Evolutionary conservation across 768 basidiomycete species (phyloP).

Genomic region (Trametes punicea): DNA sequence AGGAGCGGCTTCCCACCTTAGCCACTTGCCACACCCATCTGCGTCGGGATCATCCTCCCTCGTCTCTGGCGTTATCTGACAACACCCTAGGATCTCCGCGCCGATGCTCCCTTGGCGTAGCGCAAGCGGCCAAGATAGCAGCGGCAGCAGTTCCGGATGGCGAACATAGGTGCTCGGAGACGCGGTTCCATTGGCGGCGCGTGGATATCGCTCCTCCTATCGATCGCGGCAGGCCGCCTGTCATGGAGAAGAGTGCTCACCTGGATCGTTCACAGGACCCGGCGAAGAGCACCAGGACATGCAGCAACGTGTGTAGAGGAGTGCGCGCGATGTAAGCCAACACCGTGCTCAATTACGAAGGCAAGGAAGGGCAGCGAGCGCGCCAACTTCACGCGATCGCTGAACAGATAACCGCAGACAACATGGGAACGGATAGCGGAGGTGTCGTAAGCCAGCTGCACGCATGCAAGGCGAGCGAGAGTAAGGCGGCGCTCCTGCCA

Average conservation of each 20-base stretch:
- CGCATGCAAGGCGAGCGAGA: too few relatives aligned
- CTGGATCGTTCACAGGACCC: neutral
- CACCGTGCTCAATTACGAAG: too few relatives aligned
- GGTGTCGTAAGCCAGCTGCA: too few relatives aligned
- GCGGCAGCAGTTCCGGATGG: neutral
- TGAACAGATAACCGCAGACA: neutral
- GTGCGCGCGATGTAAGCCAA: neutral
- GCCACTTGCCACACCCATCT: neutral
- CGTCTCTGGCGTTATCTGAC: conserved; percentile 7
- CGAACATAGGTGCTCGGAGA: neutral
- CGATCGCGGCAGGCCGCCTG: neutral
- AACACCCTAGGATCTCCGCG: neutral
- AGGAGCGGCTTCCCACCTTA: neutral
- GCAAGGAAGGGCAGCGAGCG: too few relatives aligned
- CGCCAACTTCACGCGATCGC: neutral
- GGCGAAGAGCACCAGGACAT: neutral
- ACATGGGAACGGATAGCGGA: neutral
- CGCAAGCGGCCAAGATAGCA: neutral
- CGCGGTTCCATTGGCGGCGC: neutral
- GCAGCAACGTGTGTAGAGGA: neutral
- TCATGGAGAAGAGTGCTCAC: neutral
- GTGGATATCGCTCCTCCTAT: neutral
- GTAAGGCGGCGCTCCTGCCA: too few relatives aligned
- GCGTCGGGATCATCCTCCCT: neutral
- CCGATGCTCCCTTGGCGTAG: neutral